Percentiles rank a stretch among this genome's conserved stretches.
These are phyloP conservation scores for Dryadomyces quercivorus DNA, from an alignment of 2,329 filamentous ascomycete species.

Conservation along the genomic window DNA sequence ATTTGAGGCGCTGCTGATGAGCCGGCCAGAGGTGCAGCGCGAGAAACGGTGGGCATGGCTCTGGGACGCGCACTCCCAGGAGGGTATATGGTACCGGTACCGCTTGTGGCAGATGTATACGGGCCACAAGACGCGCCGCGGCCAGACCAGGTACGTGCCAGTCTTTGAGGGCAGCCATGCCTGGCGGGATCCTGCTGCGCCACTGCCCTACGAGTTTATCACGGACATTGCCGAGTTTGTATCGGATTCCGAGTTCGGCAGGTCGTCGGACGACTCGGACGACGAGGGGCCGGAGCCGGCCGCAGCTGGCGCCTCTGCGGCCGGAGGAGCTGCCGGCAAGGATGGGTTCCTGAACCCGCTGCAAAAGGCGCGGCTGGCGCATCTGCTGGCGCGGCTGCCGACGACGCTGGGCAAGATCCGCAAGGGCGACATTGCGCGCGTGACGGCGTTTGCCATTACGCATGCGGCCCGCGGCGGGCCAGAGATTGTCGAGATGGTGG, in stretches of 20 bases:
- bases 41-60: constrained; percentile 93
- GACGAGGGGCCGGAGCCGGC: constrained; percentile 47
- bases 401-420: constrained; percentile 61
- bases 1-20: constrained; percentile 89
- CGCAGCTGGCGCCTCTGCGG: neutral
- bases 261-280: constrained; percentile 77
- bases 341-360: constrained; percentile 66
- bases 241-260: constrained; percentile 65
- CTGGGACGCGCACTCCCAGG: constrained; percentile 70
- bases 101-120: constrained; percentile 79
- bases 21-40: constrained; percentile 64
- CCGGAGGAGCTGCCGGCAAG: constrained; percentile 21
- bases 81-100: constrained; percentile 87
- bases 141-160: constrained; percentile 42
- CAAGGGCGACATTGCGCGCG: constrained; percentile 73
- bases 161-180: constrained; percentile 66
- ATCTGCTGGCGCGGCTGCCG: constrained; percentile 73
- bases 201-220: constrained; percentile 69
- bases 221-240: constrained; percentile 68
- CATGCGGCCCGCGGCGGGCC: constrained; percentile 77
- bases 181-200: constrained; percentile 65
- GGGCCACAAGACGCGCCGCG: constrained; percentile 35
- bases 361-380: constrained; percentile 71
- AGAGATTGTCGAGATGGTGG: constrained; percentile 82
- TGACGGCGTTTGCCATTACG: constrained; percentile 80